Percentiles rank a stretch among this genome's conserved stretches.
Evolutionary conservation across 352 stramenopile species (phyloP).

Genomic region (Pythium plurisporium): DNA sequence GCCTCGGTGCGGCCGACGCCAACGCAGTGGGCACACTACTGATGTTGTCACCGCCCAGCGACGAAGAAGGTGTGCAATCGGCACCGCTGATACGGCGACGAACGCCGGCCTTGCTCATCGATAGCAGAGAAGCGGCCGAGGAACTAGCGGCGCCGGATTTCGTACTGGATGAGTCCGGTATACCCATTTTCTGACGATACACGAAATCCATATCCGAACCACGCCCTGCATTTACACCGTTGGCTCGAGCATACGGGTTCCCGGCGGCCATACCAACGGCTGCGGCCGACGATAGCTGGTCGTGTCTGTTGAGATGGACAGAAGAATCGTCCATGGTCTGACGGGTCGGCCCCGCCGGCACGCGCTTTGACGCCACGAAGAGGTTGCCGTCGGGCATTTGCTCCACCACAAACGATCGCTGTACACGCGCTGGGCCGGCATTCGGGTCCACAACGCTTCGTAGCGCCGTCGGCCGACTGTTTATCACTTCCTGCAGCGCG

Average conservation of each 20-base stretch:
- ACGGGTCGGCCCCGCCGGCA: neutral
- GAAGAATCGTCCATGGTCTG: constrained; percentile 27
- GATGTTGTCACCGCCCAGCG: constrained; percentile 7
- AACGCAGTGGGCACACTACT: constrained; percentile 5
- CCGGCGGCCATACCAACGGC: neutral
- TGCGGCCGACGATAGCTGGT: neutral
- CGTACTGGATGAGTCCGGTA: neutral
- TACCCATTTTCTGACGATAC: constrained; percentile 5
- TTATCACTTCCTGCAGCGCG: constrained; percentile 26
- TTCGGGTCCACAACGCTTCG: constrained; percentile 16
- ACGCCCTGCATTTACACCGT: neutral
- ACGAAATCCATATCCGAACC: constrained; percentile 21
- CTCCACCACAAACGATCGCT: constrained; percentile 26
- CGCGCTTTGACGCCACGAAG: constrained; percentile 22
- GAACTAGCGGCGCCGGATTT: neutral
- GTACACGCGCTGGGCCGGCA: neutral
- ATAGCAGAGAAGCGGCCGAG: constrained; percentile 11
- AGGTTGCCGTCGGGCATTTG: constrained; percentile 19
- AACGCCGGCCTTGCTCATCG: constrained; percentile 19
- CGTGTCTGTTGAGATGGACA: constrained; percentile 8
- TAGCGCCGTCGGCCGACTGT: constrained; percentile 11
- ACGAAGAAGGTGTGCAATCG: neutral
- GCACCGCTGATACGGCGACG: constrained; percentile 16
- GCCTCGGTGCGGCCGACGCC: neutral
- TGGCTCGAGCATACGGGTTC: neutral